Evolutionary conservation across 106 monocot genomes (phyloP), one percentile per base, ranked within the genome.

Genomic region (Dactylorhiza incarnata): DNA sequence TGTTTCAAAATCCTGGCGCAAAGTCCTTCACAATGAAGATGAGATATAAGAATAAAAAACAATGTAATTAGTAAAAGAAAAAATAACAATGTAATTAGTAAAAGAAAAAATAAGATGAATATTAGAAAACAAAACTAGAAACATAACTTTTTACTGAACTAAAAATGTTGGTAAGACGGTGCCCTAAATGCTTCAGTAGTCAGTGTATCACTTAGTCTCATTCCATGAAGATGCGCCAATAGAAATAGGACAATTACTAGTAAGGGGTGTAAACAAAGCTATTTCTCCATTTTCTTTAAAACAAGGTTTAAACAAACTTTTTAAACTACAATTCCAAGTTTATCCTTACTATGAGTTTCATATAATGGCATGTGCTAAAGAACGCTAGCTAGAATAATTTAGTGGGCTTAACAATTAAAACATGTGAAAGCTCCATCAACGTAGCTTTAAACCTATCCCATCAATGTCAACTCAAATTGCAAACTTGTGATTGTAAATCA

Each of bases 1-100:
- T 72, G 79, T 73, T 45, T 89, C 94, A 82, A 97, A 87, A 86
- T 89, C 97, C 56, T 94, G 87, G 11, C 87, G 93, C 48, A 97
- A 71, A 23, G 97, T 97, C 86, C 97, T 97, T 83, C 71, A 86
- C 17, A 76, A 74, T 6, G 73, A 48, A 19, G 8, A 80, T 45
- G 67, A 75, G 22, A 45, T 14, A 20, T 74, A 74, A 53, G 45
- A n/a, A 26, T 15, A 29, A 76, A 77, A 29, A 55, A 45, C n/a
- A 66, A 78, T 25, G 22, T 8, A 59, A 75, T 14, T 6, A 65
- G n/a, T n/a, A n/a, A n/a, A n/a, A n/a, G n/a, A n/a, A n/a, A n/a
- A n/a, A n/a, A n/a, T n/a, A n/a, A 23, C 13, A 59, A 2, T 59
- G n/a, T 17, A 1, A 22, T 7, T 22, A 6, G 8, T 49, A 48